A percentile compares a stretch with the other conserved stretches of the same genome.
Conservation (phyloP, 345 rosid species). For the Euphorbia tirucalli region DNA sequence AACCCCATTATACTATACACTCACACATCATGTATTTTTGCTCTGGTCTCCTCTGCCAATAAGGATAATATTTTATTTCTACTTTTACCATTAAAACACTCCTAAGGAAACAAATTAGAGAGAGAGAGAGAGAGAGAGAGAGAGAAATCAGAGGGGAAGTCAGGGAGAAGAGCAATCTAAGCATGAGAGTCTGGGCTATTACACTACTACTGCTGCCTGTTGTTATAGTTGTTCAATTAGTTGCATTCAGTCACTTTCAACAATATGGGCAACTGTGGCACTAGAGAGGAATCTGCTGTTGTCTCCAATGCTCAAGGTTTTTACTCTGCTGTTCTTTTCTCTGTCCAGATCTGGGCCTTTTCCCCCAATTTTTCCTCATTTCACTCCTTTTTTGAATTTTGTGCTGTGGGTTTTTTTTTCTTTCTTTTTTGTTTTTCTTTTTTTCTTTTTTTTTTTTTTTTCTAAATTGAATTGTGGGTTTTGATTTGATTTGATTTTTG, state of each 20-base stretch:
- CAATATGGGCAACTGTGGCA: slow-evolving; percentile 92
- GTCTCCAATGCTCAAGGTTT: slow-evolving; percentile 83
- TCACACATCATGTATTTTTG: too few species aligned
- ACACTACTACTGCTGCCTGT: slow-evolving; percentile 6
- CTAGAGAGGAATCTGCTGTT: slow-evolving; percentile 87
- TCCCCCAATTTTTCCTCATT: too few species aligned
- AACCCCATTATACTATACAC: too few species aligned
- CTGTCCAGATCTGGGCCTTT: slow-evolving; percentile 23
- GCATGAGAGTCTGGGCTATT: slow-evolving; percentile 9
- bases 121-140: not conserved
- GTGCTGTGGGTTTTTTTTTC: not conserved
- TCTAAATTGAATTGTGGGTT: not conserved
- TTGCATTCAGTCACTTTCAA: slow-evolving; percentile 4
- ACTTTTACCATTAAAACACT: too few species aligned
- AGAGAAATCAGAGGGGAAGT: too few species aligned
- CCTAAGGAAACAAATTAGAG: too few species aligned
- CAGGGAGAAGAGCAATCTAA: not conserved
- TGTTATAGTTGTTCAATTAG: not conserved
- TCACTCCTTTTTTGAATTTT: not conserved
- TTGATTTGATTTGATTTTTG: slow-evolving; percentile 2
- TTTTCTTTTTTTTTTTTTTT: too few species aligned
- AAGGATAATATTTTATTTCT: too few species aligned
- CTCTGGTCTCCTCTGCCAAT: too few species aligned
- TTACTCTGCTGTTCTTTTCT: not conserved
- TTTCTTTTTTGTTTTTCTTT: not conserved